Evolutionary conservation across 805 yeast genomes (phyloP), one percentile per base, ranked within the genome.

Genomic region (Vanderwaltozyma polyspora): DNA sequence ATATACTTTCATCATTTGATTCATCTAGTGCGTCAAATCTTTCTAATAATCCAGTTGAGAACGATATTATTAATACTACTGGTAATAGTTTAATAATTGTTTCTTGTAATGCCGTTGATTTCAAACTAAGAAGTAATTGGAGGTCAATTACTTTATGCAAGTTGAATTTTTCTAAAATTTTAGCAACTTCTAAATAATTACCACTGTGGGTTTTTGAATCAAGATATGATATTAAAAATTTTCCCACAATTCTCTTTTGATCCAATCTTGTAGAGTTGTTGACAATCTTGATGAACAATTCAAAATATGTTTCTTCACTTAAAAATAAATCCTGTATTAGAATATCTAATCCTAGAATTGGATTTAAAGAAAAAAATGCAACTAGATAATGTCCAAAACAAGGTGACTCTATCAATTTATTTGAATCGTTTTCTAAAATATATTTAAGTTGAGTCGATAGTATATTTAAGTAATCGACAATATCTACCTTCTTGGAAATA

Each of bases 311-410:
- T 6, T 28, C 33, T 18, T 30, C 22, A 1, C 25, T 13, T 2
- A 53, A 35, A n/a, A 50, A 40, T 7, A 56, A 22, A 6, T 38
- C 41, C 14, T 44, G 46, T 21, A 52, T 34, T 2, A 55, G 9
- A 7, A 37, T 14, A 21, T 42, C 44, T 2, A 39, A 8, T 12
- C 51, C 38, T 13, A 42, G 28, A 9, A 38, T 25, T 2, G 52
- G 51, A 28, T 45, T 43, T 18, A 52, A 37, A 2, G 36, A 26
- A 11, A 52, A 25, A n/a, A 38, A 30, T 4, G 55, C 21, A 2
- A 37, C 23, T 15, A 50, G 8, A 5, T 46, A 28, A 15, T 46
- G 49, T 5, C 39, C 45, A 6, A 41, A 15, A 6, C 19, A 6
- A 10, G 15, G 11, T 22, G 15, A 13, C 9, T 16, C n/a, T 13